These are phyloP conservation scores for Glarea lozoyensis DNA, from an alignment of 495 filamentous ascomycete genomes.

Conservation along the genomic window DNA sequence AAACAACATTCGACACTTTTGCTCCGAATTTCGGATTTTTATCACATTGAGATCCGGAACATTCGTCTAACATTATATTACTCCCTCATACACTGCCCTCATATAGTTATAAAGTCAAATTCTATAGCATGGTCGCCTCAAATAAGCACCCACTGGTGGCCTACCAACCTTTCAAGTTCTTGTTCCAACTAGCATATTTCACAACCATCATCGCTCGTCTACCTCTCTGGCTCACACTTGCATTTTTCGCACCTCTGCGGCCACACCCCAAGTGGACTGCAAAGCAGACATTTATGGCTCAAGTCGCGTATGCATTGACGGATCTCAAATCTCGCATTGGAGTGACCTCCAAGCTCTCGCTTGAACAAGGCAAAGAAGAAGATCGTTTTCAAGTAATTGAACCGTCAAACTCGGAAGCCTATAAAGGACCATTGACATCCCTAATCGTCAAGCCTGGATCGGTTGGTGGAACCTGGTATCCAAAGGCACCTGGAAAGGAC, in stretches of 20 bases:
- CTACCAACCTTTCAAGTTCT: background rate
- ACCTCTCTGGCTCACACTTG: background rate
- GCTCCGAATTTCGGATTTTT: too few relatives aligned
- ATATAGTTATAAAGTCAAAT: too few relatives aligned
- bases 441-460: background rate
- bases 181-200: background rate
- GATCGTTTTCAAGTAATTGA: background rate
- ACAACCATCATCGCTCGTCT: background rate
- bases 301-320: background rate
- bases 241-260: background rate
- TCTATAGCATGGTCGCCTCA: too few relatives aligned
- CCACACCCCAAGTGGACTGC: background rate
- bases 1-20: too few relatives aligned
- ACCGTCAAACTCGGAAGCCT: background rate
- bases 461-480: background rate
- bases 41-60: too few relatives aligned
- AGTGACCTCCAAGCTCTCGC: background rate
- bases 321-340: background rate
- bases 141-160: too few relatives aligned
- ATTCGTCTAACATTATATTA: too few relatives aligned
- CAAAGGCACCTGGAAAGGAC: background rate
- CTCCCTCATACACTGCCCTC: too few relatives aligned
- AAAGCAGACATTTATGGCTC: background rate
- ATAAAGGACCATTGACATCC: background rate
- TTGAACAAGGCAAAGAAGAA: background rate